Percentiles rank a stretch among this genome's conserved stretches.
Conservation (phyloP, 2,329 filamentous ascomycete species). For the Colletotrichum echinochloae region DNA sequence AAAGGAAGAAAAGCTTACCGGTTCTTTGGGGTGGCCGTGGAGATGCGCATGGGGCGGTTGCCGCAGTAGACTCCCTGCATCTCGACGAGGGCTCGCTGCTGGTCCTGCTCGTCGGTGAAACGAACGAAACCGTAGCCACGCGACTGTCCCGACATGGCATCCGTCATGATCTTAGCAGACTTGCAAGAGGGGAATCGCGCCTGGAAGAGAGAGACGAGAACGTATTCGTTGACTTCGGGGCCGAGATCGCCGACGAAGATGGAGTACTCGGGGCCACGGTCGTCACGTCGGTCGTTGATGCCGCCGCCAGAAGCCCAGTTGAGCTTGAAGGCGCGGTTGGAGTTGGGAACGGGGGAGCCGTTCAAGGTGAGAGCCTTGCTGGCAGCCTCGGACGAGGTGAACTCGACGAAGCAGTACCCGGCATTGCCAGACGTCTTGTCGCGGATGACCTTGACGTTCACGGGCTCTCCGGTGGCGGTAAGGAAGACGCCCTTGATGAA, state of each 20-base stretch:
- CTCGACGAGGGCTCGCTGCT: slow-evolving; percentile 94
- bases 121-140: slow-evolving; percentile 98
- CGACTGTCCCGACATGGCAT: slow-evolving; percentile 96
- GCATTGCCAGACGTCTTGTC: slow-evolving; percentile 99
- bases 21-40: slow-evolving; percentile 98
- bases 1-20: too few relatives aligned
- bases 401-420: slow-evolving; percentile 99
- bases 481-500: slow-evolving; percentile 94
- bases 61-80: slow-evolving; percentile 99
- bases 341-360: slow-evolving; percentile 91
- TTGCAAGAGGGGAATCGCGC: slow-evolving; percentile 97
- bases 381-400: slow-evolving; percentile 83
- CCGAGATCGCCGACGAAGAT: slow-evolving; percentile 99
- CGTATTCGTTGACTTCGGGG: slow-evolving; percentile 98
- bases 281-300: slow-evolving; percentile 93
- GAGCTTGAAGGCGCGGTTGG: slow-evolving; percentile 94
- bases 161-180: slow-evolving; percentile 99
- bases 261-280: slow-evolving; percentile 94
- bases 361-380: slow-evolving; percentile 92
- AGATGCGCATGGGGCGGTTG: slow-evolving; percentile 98
- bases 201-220: slow-evolving; percentile 96
- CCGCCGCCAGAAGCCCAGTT: slow-evolving; percentile 99
- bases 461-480: slow-evolving; percentile 90
- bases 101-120: slow-evolving; percentile 94
- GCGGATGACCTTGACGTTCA: slow-evolving; percentile 99